Conservation (phyloP, 805 yeast genomes). For the Blastobotrys chiropterorum region DNA sequence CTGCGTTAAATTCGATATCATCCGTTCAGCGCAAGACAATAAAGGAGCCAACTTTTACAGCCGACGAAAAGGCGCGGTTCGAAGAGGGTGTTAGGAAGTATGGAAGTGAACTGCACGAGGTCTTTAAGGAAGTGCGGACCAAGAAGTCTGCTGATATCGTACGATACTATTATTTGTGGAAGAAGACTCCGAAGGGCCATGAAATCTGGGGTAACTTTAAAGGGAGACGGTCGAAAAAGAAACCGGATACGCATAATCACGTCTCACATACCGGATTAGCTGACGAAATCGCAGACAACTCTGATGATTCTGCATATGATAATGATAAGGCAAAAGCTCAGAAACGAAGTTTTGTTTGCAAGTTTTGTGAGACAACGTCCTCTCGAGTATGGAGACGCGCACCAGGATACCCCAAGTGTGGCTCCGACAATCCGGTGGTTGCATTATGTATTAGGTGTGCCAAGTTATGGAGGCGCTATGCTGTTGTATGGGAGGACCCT, state of each 20-base stretch:
- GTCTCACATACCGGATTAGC: constrained; percentile 26
- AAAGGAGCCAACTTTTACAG: constrained; percentile 69
- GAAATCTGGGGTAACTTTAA: constrained; percentile 76
- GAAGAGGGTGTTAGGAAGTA: constrained; percentile 65
- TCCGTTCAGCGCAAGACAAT: constrained; percentile 51
- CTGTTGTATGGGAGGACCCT: constrained; percentile 80
- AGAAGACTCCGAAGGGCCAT: constrained; percentile 72
- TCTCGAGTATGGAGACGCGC: constrained; percentile 65
- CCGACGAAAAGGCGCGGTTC: constrained; percentile 58
- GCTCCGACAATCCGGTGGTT: constrained; percentile 33
- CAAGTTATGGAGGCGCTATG: constrained; percentile 84
- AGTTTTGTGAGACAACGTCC: constrained; percentile 55
- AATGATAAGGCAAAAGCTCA: constrained; percentile 39
- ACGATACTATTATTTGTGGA: constrained; percentile 86
- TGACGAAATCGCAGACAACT: constrained; percentile 54
- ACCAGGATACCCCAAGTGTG: constrained; percentile 50
- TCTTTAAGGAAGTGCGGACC: constrained; percentile 61
- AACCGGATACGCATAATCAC: constrained; percentile 1
- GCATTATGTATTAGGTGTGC: constrained; percentile 88
- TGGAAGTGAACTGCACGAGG: constrained; percentile 78
- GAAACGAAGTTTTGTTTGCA: constrained; percentile 50
- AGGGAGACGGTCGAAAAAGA: constrained; percentile 43
- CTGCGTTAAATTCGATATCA: constrained; percentile 43
- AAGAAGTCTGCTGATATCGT: constrained; percentile 77
- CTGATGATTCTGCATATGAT: constrained; percentile 70